These are phyloP conservation scores for Ceratobasidium sp. DNA, from an alignment of 1,284 basidiomycete species.

Conservation along the genomic window DNA sequence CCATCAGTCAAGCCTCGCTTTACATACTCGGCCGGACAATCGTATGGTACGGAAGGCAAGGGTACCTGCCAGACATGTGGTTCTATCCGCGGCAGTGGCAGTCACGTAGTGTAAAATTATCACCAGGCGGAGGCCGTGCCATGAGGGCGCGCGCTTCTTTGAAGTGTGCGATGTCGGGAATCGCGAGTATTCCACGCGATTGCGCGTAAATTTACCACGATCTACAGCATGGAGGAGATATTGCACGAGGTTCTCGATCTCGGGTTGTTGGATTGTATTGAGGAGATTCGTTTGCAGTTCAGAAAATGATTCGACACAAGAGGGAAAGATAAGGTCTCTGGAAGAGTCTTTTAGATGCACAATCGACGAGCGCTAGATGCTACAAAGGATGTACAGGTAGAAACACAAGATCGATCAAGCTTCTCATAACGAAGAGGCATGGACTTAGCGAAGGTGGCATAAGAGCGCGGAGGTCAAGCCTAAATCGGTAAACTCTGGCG, in stretches of 20 bases:
- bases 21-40: slow-evolving; percentile 23
- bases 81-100: background rate
- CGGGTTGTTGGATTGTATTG: background rate
- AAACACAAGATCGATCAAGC: too few relatives aligned
- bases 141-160: slow-evolving; percentile 35
- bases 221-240: background rate
- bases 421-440: too few relatives aligned
- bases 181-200: slow-evolving; percentile 16
- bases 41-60: slow-evolving; percentile 11
- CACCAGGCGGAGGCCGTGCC: slow-evolving; percentile 7
- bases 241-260: background rate
- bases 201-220: slow-evolving; percentile 13
- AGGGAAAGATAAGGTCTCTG: too few relatives aligned
- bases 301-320: too few relatives aligned
- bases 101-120: slow-evolving; percentile 7
- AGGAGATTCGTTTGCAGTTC: too few relatives aligned
- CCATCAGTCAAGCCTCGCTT: background rate
- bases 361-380: too few relatives aligned
- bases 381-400: too few relatives aligned
- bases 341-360: too few relatives aligned
- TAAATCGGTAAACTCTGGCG: too few relatives aligned
- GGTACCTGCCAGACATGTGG: background rate
- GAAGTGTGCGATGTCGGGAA: slow-evolving; percentile 37
- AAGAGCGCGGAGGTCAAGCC: too few relatives aligned
- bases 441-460: too few relatives aligned